Percentiles rank a stretch among this genome's conserved stretches.
These are phyloP conservation scores for Dorcoceras hygrometricum DNA, from an alignment of 257 asterid genomes.

Conservation along the genomic window DNA sequence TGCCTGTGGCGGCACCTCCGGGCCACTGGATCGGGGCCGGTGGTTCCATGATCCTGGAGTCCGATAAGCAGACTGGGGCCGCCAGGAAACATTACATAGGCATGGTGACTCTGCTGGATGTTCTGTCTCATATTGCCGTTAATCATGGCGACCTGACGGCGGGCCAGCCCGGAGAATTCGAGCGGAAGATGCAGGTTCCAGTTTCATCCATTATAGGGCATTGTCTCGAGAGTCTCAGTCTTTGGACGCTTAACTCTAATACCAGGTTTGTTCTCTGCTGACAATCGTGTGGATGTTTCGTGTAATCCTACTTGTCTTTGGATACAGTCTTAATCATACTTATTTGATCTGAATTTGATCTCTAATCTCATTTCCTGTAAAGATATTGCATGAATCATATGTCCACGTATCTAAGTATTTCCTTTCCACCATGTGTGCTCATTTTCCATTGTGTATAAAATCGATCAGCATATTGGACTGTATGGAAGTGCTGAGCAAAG, in stretches of 20 bases:
- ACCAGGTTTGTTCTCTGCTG: slow-evolving; percentile 57
- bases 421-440: no score
- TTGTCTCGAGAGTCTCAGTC: slow-evolving; percentile 81
- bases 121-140: slow-evolving; percentile 70
- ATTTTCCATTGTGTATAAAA: neutral
- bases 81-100: slow-evolving; percentile 93
- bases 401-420: no score
- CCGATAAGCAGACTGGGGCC: slow-evolving; percentile 84
- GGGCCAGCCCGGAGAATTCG: slow-evolving; percentile 35
- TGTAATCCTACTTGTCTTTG: no score
- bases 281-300: no score
- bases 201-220: slow-evolving; percentile 86
- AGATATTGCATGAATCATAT: no score
- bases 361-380: no score
- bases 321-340: no score
- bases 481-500: slow-evolving; percentile 92
- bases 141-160: slow-evolving; percentile 24
- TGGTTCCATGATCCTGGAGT: slow-evolving; percentile 87
- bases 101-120: slow-evolving; percentile 86
- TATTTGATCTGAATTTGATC: no score
- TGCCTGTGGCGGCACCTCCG: slow-evolving; percentile 96
- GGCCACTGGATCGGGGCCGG: slow-evolving; percentile 99
- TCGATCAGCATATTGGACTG: slow-evolving; percentile 73
- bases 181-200: slow-evolving; percentile 60
- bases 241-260: slow-evolving; percentile 78